These are phyloP conservation scores for Podaxis pistillaris DNA, from an alignment of 768 basidiomycete genomes.

Conservation along the genomic window DNA sequence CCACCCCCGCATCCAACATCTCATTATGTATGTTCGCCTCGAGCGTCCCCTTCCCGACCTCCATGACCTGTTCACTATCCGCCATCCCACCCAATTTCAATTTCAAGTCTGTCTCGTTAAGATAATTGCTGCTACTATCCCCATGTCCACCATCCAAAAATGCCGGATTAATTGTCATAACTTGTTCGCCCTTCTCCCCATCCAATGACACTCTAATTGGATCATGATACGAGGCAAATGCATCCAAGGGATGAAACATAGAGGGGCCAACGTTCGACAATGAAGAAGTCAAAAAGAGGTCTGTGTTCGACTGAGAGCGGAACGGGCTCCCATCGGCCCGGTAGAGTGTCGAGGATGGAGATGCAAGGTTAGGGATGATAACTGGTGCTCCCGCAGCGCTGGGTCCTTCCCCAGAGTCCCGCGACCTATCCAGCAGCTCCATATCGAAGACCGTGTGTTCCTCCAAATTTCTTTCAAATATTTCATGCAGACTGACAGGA, in stretches of 20 bases:
- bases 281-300: background rate
- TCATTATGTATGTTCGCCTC: background rate
- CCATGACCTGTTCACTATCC: background rate
- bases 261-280: background rate
- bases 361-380: background rate
- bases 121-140: background rate
- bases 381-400: background rate
- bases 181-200: background rate
- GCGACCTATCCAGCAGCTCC: background rate
- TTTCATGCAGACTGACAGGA: background rate
- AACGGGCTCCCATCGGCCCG: background rate
- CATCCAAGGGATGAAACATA: background rate
- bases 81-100: background rate
- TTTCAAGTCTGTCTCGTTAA: background rate
- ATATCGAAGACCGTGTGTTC: background rate
- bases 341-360: background rate
- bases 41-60: background rate
- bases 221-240: background rate
- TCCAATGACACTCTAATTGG: background rate
- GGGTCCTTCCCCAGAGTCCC: background rate
- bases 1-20: background rate
- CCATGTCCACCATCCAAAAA: background rate
- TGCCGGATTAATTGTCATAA: conserved; percentile 5
- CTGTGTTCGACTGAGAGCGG: background rate
- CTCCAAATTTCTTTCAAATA: background rate